Base-by-base conservation (phyloP, 805 yeast species). In the Candida maesae region DNA sequence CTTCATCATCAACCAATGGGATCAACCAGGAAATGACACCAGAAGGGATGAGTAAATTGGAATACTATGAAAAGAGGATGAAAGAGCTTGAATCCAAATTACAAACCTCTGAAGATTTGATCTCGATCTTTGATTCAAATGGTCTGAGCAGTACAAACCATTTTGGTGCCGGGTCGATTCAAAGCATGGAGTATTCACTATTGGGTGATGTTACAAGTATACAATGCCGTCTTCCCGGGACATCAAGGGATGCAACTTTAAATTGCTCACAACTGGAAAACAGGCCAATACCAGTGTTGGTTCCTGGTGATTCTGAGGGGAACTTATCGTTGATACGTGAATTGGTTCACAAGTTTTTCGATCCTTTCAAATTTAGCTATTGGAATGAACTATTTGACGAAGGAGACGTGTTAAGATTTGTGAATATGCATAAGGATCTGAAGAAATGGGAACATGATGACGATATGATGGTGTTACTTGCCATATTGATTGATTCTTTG, bases 71-170 rank as follows among this genome's bases (percentile, higher is more conserved):
- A 14, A 10, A 19, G 4, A 39, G 45, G 12, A 41, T 55, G n/a
- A 23, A 21, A 17, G 57, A 52, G 13, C 25, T 53, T n/a, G 57
- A 55, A 38, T 26, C 36, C 13, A 51, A 44, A 17, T 23, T 55
- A 13, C 44, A 36, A 4, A 28, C 33, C 1, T 46, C 50, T 3
- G 49, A 52, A 15, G 59, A 52, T 16, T 24, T 53, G 29, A 42
- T 55, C 5, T 55, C 59, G 1, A 52, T 52, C 9, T 52, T 55
- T 38, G 57, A 55, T 31, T 46, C 55, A 0, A 38, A 38, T 19
- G 53, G 50, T 2, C 28, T 21, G 4, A 34, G 47, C 2, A 24
- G 17, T 12, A 21, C 20, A 2, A 44, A 42, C 13, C 44, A 45
- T 30, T 49, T 42, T 27, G 53, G 52, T 16, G 37, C 37, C 1